These are phyloP conservation scores for Andrographis paniculata DNA, from an alignment of 305 asterid genomes.

Conservation along the genomic window DNA sequence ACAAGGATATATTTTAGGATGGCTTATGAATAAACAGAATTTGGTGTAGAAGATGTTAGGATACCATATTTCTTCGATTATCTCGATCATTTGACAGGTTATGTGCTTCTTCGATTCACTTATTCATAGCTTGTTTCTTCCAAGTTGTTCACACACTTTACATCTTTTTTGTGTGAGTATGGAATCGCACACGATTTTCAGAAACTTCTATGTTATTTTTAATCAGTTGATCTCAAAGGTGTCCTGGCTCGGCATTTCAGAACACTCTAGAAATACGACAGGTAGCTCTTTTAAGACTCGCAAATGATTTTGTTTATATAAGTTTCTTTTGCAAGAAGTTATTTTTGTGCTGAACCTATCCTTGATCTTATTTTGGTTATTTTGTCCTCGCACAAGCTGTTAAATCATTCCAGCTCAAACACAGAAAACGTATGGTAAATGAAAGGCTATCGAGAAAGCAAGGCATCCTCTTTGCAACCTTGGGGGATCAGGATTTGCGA, in stretches of 20 bases:
- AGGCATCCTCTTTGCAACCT: constrained; percentile 30
- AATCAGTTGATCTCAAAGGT: constrained; percentile 24
- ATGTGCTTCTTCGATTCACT: too few relatives aligned
- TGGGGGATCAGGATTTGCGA: constrained; percentile 34
- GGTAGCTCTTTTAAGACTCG: constrained; percentile 23
- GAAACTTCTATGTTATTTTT: constrained; percentile 2
- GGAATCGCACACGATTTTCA: background rate
- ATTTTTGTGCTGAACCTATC: too few relatives aligned
- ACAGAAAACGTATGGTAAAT: constrained; percentile 29
- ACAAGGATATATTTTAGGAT: too few relatives aligned
- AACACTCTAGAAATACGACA: constrained; percentile 21
- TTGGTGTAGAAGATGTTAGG: too few relatives aligned
- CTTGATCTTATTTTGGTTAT: too few relatives aligned
- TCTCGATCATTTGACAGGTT: too few relatives aligned
- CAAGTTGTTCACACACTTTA: too few relatives aligned
- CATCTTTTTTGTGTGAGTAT: background rate
- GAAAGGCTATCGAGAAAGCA: constrained; percentile 28
- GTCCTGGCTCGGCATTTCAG: constrained; percentile 18
- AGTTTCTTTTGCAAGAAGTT: too few relatives aligned
- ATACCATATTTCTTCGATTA: too few relatives aligned
- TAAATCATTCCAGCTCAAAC: constrained; percentile 35
- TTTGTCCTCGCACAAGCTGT: constrained; percentile 28
- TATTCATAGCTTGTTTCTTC: too few relatives aligned
- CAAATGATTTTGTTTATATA: background rate
- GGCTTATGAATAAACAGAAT: too few relatives aligned